Percentiles rank a stretch among this genome's conserved stretches.
phyloP scores from a whole-genome alignment of 164 flowering plant species.

The Magnolia officinalis region DNA sequence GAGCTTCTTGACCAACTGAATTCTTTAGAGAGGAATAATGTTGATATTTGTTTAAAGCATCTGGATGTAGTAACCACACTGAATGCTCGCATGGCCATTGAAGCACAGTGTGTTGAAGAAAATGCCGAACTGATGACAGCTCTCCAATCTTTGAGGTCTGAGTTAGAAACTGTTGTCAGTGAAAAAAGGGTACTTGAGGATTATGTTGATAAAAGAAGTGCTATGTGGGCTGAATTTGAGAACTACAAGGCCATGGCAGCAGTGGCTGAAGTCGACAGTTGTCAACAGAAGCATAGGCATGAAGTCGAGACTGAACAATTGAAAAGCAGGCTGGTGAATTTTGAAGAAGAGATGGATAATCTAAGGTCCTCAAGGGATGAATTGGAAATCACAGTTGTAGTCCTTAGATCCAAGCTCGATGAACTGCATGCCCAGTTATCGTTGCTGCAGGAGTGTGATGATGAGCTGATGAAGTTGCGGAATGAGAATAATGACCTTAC shows the following conservation, averaged over 20 bases:
- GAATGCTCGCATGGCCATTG: conserved; percentile 34
- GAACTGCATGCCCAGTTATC: conserved; percentile 36
- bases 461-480: conserved; percentile 41
- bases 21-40: conserved; percentile 26
- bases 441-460: conserved; percentile 27
- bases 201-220: conserved; percentile 24
- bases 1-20: conserved; percentile 42
- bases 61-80: conserved; percentile 35
- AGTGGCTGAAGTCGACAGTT: conserved; percentile 17
- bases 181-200: conserved; percentile 30
- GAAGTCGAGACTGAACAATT: conserved; percentile 39
- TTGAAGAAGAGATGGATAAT: conserved; percentile 38
- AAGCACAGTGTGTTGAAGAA: conserved; percentile 45
- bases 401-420: conserved; percentile 49
- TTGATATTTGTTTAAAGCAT: conserved; percentile 43
- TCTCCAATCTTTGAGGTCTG: conserved; percentile 45
- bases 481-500: conserved; percentile 43
- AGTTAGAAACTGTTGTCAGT: conserved; percentile 37
- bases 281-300: conserved; percentile 23
- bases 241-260: conserved; percentile 31
- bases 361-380: conserved; percentile 49
- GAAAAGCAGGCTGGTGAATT: conserved; percentile 30
- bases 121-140: conserved; percentile 34
- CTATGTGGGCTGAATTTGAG: conserved; percentile 35
- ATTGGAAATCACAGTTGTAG: conserved; percentile 41